Percentiles rank a stretch among this genome's conserved stretches.
phyloP scores from a whole-genome alignment of 2,329 filamentous ascomycete genomes.

The Phaeosphaeriaceae sp. region DNA sequence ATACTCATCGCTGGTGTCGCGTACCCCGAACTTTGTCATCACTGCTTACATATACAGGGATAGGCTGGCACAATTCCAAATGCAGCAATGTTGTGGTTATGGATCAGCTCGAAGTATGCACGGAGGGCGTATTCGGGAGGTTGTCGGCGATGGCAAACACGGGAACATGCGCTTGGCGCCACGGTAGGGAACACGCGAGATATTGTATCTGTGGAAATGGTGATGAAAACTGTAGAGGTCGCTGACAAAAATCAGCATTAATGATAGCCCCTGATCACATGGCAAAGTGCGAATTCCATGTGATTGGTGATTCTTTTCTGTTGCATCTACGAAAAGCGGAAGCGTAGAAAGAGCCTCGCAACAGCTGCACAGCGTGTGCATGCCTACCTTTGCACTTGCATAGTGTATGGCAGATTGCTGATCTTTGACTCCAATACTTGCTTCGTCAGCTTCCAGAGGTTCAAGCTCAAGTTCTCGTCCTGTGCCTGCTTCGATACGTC shows the following conservation, averaged over 20 bases:
- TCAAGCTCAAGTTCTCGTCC: constrained; percentile 54
- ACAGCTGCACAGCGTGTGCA: not conserved
- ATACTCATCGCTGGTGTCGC: not conserved
- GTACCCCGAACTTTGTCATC: not conserved
- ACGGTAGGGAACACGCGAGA: not conserved
- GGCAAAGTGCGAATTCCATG: not conserved
- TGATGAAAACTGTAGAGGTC: not conserved
- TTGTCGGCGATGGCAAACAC: not conserved
- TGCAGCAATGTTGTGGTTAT: not conserved
- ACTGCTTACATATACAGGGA: not conserved
- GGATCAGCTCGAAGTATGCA: not conserved
- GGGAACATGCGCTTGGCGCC: not conserved
- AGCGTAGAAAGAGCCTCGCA: not conserved
- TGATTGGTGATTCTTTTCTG: not conserved
- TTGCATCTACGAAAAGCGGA: not conserved
- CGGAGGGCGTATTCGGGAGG: not conserved
- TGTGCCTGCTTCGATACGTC: constrained; percentile 53
- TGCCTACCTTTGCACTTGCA: constrained; percentile 22
- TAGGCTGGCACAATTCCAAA: not conserved
- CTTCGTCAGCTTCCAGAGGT: constrained; percentile 57
- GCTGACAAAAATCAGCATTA: not conserved
- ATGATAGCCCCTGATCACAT: not conserved
- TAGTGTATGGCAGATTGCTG: constrained; percentile 37
- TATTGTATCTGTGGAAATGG: not conserved
- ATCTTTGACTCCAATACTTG: constrained; percentile 54